A percentile compares a stretch with the other conserved stretches of the same genome.
Conservation (phyloP, 1,284 basidiomycete species). For the Pseudozyma sp. region DNA sequence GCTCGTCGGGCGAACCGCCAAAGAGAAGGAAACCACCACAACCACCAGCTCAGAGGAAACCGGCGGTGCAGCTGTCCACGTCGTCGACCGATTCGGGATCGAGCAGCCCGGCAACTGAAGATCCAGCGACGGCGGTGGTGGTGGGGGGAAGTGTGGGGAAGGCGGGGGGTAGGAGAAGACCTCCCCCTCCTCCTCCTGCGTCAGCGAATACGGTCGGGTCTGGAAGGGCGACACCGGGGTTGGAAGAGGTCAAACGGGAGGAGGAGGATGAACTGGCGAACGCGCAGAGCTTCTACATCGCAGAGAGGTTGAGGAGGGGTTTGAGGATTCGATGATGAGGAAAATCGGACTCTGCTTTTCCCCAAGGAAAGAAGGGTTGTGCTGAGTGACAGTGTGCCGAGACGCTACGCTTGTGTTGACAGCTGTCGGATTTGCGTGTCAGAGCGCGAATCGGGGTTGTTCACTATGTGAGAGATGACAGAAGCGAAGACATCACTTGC, state of each 20-base stretch:
- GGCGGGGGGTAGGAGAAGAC: constrained; percentile 3
- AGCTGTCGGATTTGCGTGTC: too few species aligned
- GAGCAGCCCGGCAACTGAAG: constrained; percentile 6
- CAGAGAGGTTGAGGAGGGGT: constrained; percentile 33
- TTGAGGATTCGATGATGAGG: constrained; percentile 21
- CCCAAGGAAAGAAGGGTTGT: too few species aligned
- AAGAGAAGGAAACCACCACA: constrained; percentile 33
- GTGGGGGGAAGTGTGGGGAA: not conserved
- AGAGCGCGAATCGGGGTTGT: too few species aligned
- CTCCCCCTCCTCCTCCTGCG: constrained; percentile 6
- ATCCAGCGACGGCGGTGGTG: not conserved
- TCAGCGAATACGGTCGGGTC: not conserved
- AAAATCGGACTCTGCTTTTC: not conserved
- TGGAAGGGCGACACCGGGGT: not conserved
- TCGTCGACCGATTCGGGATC: constrained; percentile 8
- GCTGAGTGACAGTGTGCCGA: too few species aligned
- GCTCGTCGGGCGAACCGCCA: constrained; percentile 2
- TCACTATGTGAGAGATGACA: too few species aligned
- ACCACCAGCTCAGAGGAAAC: constrained; percentile 14
- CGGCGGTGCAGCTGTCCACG: constrained; percentile 17
- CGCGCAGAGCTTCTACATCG: constrained; percentile 36
- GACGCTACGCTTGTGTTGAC: too few species aligned
- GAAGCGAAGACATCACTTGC: too few species aligned
- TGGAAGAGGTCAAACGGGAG: not conserved
- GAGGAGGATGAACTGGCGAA: constrained; percentile 20